Evolutionary conservation across 371 early-diverging fungal species (phyloP).

Genomic region (Actinomortierella wolfii): DNA sequence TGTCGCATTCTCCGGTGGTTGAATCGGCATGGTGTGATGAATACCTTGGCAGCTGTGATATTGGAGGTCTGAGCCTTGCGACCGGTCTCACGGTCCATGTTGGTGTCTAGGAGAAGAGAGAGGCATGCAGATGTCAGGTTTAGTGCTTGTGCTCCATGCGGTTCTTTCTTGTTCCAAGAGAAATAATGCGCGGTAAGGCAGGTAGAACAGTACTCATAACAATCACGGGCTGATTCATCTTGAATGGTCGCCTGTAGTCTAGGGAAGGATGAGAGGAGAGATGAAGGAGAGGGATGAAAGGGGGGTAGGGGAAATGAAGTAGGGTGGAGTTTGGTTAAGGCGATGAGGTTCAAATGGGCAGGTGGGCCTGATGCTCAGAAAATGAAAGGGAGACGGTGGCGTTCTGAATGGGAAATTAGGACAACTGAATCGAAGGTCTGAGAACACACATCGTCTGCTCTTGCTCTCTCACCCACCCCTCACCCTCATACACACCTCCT

Average conservation of each 20-base stretch:
- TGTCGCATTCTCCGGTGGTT: not conserved
- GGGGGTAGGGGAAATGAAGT: not conserved
- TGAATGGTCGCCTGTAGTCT: conserved; percentile 13
- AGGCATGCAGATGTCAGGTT: not conserved
- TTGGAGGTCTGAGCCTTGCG: conserved; percentile 97
- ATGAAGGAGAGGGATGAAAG: conserved; percentile 4
- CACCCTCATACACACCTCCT: not conserved
- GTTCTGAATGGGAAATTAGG: not conserved
- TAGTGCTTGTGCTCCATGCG: too few species aligned
- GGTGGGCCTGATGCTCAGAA: not conserved
- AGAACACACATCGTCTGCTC: conserved; percentile 2
- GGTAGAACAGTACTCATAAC: conserved; percentile 67
- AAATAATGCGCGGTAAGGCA: not conserved
- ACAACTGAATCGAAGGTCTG: not conserved
- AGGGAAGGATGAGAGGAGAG: conserved; percentile 4
- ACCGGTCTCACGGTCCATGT: conserved; percentile 94
- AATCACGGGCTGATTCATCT: conserved; percentile 72
- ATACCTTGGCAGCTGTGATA: conserved; percentile 96
- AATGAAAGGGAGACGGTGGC: not conserved
- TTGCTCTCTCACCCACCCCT: not conserved
- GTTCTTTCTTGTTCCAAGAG: not conserved
- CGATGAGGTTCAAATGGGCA: not conserved
- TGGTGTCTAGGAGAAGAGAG: conserved; percentile 67
- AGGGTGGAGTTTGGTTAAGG: conserved; percentile 3
- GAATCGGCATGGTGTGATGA: not conserved